Base-by-base conservation (phyloP, 1,284 basidiomycete genomes). In the Xerocomus cyaneibrunnescens region DNA sequence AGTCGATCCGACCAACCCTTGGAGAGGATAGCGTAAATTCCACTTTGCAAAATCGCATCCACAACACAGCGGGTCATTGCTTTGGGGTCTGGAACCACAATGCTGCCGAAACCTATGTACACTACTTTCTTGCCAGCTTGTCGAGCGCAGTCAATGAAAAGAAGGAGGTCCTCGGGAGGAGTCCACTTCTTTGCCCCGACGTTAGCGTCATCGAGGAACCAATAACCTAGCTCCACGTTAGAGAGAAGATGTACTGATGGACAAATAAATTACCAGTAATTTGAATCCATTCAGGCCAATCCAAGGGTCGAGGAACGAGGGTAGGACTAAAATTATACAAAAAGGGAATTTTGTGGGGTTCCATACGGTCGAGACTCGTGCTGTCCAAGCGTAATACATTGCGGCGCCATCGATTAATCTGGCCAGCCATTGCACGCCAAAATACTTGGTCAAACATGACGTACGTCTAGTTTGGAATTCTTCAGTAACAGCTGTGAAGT, bases 261-360 rank as follows among this genome's bases (percentile, higher is more conserved):
- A 31, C 39, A 45, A 35, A 50, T 10, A 37, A 47, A 48, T 56
- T 61, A 87, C 91, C 95, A 47, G 94, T 96, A 1, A 98, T 86
- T 47, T 92, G 88, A 56, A 98, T 97, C 92, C 95, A 98, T 69
- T 98, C 96, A 7, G 93, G 92, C 96, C 96, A 99, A 69, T 99
- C 96, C 48, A 97, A 72, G 6, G 94, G 94, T 19, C 86, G 89
- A 8, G 94, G 94, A 10, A 96, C 91, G 22, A 94, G 78, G 8
- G 82, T 80, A 0, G 94, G 90, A 64, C 92, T 95, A 68, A 98
- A 98, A 70, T 98, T 98, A 74, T 99, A 99, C 45, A 99, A 73
- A 76, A 99, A 98, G 1, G 96, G 96, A 38, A 96, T 92, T 73
- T 94, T 95, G 74, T 98, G 92, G 45, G 90, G 92, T 65, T 96